Evolutionary conservation across 306 rosid genomes (phyloP).

Genomic region (Quercus variabilis): DNA sequence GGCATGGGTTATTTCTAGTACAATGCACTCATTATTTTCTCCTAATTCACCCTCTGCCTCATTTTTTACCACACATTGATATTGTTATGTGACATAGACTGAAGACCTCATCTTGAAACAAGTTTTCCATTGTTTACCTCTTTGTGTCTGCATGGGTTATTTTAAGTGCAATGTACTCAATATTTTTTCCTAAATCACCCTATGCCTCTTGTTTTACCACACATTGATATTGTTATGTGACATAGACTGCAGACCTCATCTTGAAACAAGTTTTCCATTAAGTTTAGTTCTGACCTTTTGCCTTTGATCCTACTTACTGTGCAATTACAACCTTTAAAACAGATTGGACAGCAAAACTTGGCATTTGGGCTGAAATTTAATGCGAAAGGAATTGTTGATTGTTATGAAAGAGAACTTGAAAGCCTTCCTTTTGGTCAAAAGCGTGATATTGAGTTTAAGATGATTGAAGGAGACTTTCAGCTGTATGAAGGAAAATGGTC

Average conservation of each 20-base stretch:
- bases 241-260: slow-evolving; percentile 1
- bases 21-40: slow-evolving; percentile 4
- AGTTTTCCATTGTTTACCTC: neutral
- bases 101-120: neutral
- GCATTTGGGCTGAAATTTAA: slow-evolving; percentile 85
- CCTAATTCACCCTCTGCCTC: slow-evolving; percentile 3
- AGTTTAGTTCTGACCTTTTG: slow-evolving; percentile 6
- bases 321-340: slow-evolving; percentile 20
- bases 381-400: slow-evolving; percentile 81
- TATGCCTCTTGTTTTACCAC: slow-evolving; percentile 1
- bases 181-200: too few relatives aligned
- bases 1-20: neutral
- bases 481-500: slow-evolving; percentile 90
- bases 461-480: slow-evolving; percentile 89
- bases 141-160: too few relatives aligned
- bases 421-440: slow-evolving; percentile 51
- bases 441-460: slow-evolving; percentile 82
- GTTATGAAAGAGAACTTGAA: slow-evolving; percentile 71
- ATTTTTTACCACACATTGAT: neutral
- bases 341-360: slow-evolving; percentile 82
- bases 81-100: neutral
- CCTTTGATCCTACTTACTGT: slow-evolving; percentile 5
- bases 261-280: neutral
- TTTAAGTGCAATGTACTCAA: too few relatives aligned
- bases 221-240: neutral